These are phyloP conservation scores for Phytophthora sp. DNA, from an alignment of 352 stramenopile species.

Conservation along the genomic window DNA sequence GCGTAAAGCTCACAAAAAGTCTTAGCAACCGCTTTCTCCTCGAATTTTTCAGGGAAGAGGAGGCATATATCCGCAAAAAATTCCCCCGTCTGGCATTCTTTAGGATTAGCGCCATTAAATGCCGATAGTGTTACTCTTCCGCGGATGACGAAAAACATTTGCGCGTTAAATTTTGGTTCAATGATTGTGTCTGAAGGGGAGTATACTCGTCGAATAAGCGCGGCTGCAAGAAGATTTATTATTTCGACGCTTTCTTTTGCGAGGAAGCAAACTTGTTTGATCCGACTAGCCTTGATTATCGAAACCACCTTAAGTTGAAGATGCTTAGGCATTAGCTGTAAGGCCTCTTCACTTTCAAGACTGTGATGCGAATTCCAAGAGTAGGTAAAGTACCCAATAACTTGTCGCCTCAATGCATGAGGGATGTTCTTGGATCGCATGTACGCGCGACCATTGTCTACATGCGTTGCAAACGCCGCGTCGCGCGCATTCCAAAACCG, in stretches of 20 bases:
- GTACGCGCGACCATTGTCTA: conserved; percentile 78
- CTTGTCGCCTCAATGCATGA: conserved; percentile 46
- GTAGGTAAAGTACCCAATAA: conserved; percentile 74
- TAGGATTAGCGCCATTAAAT: conserved; percentile 52
- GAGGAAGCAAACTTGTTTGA: conserved; percentile 76
- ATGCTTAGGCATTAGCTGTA: conserved; percentile 67
- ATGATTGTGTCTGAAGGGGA: conserved; percentile 68
- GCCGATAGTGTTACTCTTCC: conserved; percentile 59
- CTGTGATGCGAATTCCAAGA: conserved; percentile 68
- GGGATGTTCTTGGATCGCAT: conserved; percentile 79
- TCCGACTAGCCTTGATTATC: conserved; percentile 65
- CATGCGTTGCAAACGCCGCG: conserved; percentile 60
- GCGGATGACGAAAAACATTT: conserved; percentile 82
- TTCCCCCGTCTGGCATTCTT: conserved; percentile 67
- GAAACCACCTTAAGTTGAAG: conserved; percentile 65
- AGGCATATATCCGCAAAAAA: conserved; percentile 75
- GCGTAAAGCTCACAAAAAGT: conserved; percentile 87
- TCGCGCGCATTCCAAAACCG: conserved; percentile 62
- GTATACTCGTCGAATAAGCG: conserved; percentile 62
- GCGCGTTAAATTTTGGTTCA: conserved; percentile 74
- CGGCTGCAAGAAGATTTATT: conserved; percentile 63
- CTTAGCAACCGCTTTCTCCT: conserved; percentile 77
- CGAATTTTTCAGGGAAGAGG: conserved; percentile 57
- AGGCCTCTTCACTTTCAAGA: conserved; percentile 63
- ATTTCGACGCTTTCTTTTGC: conserved; percentile 80